Percentiles rank a stretch among this genome's conserved stretches.
Conservation (phyloP, 23 red algal genomes). For the Gracilaria vermiculophylla region DNA sequence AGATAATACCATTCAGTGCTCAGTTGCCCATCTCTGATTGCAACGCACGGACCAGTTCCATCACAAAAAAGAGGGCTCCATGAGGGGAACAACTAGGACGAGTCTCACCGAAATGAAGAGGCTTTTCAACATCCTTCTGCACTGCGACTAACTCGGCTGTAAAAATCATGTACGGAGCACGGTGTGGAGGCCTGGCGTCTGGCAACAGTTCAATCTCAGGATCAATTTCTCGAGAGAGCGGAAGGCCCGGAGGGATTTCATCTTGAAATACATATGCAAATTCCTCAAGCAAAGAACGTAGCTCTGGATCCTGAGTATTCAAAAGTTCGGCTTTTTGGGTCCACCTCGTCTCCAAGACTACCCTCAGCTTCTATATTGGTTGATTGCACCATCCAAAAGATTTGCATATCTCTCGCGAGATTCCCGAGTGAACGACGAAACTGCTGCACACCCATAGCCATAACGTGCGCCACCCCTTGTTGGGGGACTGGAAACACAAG, state of each 20-base stretch:
- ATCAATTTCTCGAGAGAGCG: background rate
- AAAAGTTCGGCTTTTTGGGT: too few relatives aligned
- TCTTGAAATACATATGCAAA: too few relatives aligned
- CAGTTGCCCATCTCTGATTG: too few relatives aligned
- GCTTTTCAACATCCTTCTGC: background rate
- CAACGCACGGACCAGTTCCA: background rate
- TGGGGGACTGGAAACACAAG: too few relatives aligned
- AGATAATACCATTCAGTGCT: background rate
- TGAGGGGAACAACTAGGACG: conserved; percentile 2
- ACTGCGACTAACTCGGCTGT: background rate
- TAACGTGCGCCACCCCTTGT: too few relatives aligned
- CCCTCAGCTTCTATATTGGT: background rate
- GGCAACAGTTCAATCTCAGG: background rate
- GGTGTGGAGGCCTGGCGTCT: background rate
- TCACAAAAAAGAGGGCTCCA: background rate
- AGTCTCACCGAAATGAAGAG: background rate
- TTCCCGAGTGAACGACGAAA: too few relatives aligned
- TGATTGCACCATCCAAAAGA: background rate
- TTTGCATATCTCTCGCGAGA: too few relatives aligned
- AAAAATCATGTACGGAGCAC: background rate
- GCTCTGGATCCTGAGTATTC: too few relatives aligned
- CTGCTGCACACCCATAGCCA: too few relatives aligned
- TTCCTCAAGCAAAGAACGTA: too few relatives aligned
- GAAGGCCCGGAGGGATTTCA: background rate
- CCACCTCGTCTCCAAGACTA: background rate